Base-by-base conservation (phyloP, 768 basidiomycete species). In the Leccinellum rugosiceps region DNA sequence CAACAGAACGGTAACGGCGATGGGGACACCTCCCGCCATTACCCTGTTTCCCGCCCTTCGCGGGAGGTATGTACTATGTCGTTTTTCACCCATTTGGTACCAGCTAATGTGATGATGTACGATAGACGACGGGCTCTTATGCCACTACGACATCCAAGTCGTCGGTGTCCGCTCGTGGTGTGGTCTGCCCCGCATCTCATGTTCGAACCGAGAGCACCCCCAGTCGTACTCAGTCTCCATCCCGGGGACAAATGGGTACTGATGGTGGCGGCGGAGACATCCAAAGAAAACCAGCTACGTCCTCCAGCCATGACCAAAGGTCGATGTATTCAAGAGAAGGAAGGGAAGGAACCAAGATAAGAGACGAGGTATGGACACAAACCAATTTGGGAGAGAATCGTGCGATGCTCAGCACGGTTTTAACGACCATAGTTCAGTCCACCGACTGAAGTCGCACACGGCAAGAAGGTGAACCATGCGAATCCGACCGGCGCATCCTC, bases 41-140 rank as follows among this genome's bases (percentile, higher is more conserved):
- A 26, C 31, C 11, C 55, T 6, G 23, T 6, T 14, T n/a, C 49
- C 4, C 47, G 43, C 26, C 50, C 25, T 31, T 52, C 50, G 17
- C 60, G 44, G 17, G 60, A 63, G 61, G 64, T 64, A 54, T 15
- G 55, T n/a, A 7, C 41, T 52, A 8, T 30, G 2, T 35, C n/a
- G 10, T 10, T 19, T 11, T 11, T 41, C 38, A 19, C 0, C 38
- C 11, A 1, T 35, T 31, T 38, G 32, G 21, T 30, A 57, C 11
- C 7, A 15, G 6, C 10, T 46, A 19, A 57, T 43, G 1, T 7
- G 19, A 35, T 11, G 15, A n/a, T 44, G 8, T 7, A 50, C 44
- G 48, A n/a, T 44, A 59, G 63, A 56, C 35, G 8, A 13, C 10
- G 13, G 7, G 15, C 35, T 57, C 64, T 32, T 49, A 46, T 43